Conservation (phyloP, 805 yeast genomes). For the Zygosaccharomyces bailii region DNA sequence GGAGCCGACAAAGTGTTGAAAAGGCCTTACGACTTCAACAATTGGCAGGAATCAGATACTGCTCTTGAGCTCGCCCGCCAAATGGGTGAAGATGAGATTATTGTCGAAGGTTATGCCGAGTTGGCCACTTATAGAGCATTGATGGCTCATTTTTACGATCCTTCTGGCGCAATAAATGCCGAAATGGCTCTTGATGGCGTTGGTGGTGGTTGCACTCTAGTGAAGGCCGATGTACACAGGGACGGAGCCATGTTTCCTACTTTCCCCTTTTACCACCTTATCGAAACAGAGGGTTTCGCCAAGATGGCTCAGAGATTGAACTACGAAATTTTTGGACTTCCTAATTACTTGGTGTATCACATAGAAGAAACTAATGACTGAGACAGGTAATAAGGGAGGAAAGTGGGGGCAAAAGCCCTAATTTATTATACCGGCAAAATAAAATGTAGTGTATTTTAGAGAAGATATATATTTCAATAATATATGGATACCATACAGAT, state of each 20-base stretch:
- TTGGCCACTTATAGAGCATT: constrained; percentile 90
- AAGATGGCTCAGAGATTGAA: constrained; percentile 95
- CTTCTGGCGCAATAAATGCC: constrained; percentile 55
- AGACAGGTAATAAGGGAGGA: background rate
- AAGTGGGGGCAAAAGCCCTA: background rate
- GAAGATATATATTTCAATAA: background rate
- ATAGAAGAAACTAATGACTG: constrained; percentile 58
- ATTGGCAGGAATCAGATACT: constrained; percentile 86
- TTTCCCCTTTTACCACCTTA: constrained; percentile 93
- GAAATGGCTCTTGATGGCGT: constrained; percentile 94
- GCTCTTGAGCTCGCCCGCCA: constrained; percentile 71
- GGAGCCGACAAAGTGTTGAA: constrained; percentile 53
- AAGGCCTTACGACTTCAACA: constrained; percentile 92
- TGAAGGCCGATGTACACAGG: constrained; percentile 95
- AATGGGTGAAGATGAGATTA: constrained; percentile 82
- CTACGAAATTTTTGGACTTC: constrained; percentile 87
- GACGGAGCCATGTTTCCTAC: constrained; percentile 99
- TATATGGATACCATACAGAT: constrained; percentile 1
- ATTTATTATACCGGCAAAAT: background rate
- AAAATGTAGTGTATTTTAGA: constrained; percentile 6
- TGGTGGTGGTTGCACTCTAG: constrained; percentile 95
- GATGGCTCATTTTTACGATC: constrained; percentile 84
- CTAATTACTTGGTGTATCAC: constrained; percentile 90
- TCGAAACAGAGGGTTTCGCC: constrained; percentile 98
- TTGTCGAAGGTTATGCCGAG: constrained; percentile 92